phyloP scores from a whole-genome alignment of 495 filamentous ascomycete genomes.

The Penicillium desertorum region DNA sequence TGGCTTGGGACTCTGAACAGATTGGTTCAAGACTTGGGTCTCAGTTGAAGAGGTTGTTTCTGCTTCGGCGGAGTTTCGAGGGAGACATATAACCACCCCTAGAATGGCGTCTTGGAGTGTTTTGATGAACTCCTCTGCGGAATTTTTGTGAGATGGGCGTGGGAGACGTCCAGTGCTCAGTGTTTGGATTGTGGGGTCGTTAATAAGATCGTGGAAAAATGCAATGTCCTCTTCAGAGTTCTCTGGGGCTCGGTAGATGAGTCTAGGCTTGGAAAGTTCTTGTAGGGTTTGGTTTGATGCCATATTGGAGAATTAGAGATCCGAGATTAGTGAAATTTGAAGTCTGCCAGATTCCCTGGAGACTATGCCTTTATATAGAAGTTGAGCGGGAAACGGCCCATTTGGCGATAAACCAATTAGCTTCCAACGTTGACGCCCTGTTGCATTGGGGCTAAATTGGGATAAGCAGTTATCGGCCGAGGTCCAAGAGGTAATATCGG shows the following conservation, averaged over 20 bases:
- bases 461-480: not conserved
- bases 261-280: not conserved
- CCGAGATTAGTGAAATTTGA: not conserved
- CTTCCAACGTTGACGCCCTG: not conserved
- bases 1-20: not conserved
- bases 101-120: not conserved
- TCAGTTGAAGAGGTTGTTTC: not conserved
- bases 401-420: not conserved
- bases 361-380: not conserved
- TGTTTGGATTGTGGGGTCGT: conserved; percentile 1
- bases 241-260: conserved; percentile 16
- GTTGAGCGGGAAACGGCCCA: not conserved
- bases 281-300: not conserved
- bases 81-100: conserved; percentile 10
- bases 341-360: not conserved
- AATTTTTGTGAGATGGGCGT: not conserved
- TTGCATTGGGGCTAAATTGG: not conserved
- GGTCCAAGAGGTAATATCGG: not conserved
- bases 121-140: not conserved
- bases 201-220: conserved; percentile 1
- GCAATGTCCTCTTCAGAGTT: conserved; percentile 9
- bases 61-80: not conserved
- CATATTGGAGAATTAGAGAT: not conserved
- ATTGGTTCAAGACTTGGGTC: not conserved
- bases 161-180: not conserved